A percentile compares a stretch with the other conserved stretches of the same genome.
phyloP scores from a whole-genome alignment of 208 protist genomes.

The Entamoeba histolytica region DNA sequence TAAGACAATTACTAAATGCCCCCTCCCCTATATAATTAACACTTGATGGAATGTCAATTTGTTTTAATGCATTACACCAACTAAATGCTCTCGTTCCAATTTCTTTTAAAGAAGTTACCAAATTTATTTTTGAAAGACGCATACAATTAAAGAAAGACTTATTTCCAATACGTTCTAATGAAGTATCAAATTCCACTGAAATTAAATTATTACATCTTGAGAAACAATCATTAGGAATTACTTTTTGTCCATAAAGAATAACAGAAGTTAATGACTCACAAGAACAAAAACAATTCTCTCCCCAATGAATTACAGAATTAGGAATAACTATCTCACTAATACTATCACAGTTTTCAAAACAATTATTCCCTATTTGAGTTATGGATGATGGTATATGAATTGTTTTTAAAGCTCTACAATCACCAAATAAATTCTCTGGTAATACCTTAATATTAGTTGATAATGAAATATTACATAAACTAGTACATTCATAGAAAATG shows the following conservation, averaged over 20 bases:
- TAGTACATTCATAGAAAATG: too few relatives aligned
- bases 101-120: background rate
- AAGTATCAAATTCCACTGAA: background rate
- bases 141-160: too few relatives aligned
- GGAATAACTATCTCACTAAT: background rate
- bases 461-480: too few relatives aligned
- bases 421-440: too few relatives aligned
- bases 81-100: background rate
- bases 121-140: too few relatives aligned
- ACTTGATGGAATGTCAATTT: background rate
- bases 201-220: background rate
- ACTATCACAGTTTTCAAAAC: background rate
- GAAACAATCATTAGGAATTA: background rate
- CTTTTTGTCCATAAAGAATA: background rate
- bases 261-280: background rate
- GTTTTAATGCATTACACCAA: background rate
- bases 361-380: too few relatives aligned
- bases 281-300: background rate
- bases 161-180: background rate
- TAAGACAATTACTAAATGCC: background rate
- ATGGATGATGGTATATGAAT: too few relatives aligned
- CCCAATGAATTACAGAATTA: background rate
- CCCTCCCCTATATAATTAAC: background rate
- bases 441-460: too few relatives aligned
- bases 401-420: too few relatives aligned